Conservation (phyloP, 345 rosid species). For the Litchi chinensis region DNA sequence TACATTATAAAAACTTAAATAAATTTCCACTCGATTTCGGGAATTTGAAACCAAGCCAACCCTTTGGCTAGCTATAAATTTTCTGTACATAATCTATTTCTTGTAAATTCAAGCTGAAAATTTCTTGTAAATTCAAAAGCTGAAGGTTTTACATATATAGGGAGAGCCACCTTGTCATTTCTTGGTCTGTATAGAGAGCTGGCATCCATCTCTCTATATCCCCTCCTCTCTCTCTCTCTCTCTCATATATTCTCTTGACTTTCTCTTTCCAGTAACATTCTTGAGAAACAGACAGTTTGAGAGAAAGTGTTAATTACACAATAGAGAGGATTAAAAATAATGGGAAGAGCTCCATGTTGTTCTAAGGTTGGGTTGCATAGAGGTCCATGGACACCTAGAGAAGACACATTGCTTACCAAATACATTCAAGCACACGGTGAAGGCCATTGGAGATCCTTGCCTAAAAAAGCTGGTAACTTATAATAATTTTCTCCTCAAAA, state of each 20-base stretch:
- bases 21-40: not conserved
- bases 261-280: not conserved
- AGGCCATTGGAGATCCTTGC: slow-evolving; percentile 65
- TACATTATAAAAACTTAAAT: too few relatives aligned
- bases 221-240: not conserved
- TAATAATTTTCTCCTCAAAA: not conserved
- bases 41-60: not conserved
- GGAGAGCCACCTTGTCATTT: not conserved
- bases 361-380: slow-evolving; percentile 63
- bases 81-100: not conserved
- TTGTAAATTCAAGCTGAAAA: too few relatives aligned
- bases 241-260: not conserved
- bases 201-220: not conserved
- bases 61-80: not conserved
- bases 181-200: not conserved
- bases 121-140: not conserved
- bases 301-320: not conserved
- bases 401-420: slow-evolving; percentile 56
- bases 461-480: slow-evolving; percentile 58
- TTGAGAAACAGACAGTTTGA: slow-evolving; percentile 7
- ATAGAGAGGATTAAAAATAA: slow-evolving; percentile 25
- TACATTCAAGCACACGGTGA: slow-evolving; percentile 61
- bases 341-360: slow-evolving; percentile 71
- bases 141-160: not conserved
- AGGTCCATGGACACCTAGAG: slow-evolving; percentile 65